These are phyloP conservation scores for Stylonectria norvegica DNA, from an alignment of 2,329 filamentous ascomycete genomes.

Conservation along the genomic window DNA sequence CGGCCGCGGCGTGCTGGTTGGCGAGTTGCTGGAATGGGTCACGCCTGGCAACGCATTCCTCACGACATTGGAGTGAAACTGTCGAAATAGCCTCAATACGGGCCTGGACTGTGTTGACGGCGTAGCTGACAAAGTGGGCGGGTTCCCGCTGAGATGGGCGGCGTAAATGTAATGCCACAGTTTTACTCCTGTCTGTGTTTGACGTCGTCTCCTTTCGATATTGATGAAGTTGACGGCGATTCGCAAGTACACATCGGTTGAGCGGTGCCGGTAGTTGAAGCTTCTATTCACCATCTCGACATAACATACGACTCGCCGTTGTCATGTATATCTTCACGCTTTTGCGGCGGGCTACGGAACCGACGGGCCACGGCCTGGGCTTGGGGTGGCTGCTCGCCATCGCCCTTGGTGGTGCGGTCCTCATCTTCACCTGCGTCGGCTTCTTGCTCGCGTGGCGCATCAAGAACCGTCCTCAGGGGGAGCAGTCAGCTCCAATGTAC, in stretches of 20 bases:
- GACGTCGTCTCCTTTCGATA: no score
- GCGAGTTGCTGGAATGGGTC: slow-evolving; percentile 34
- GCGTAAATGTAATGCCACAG: no score
- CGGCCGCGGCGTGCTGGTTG: slow-evolving; percentile 14
- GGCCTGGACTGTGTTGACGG: slow-evolving; percentile 7
- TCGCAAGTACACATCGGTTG: no score
- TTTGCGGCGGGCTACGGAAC: slow-evolving; percentile 8
- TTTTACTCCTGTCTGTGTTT: no score
- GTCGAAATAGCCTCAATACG: slow-evolving; percentile 26
- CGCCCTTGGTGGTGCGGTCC: slow-evolving; percentile 44
- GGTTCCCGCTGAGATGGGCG: slow-evolving; percentile 7
- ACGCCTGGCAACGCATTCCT: slow-evolving; percentile 41
- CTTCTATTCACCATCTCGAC: slow-evolving; percentile 2
- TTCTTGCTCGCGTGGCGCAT: slow-evolving; percentile 41
- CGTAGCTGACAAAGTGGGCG: slow-evolving; percentile 21
- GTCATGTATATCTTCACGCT: slow-evolving; percentile 10
- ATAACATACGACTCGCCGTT: no score
- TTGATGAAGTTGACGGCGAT: no score
- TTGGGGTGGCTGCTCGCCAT: slow-evolving; percentile 44
- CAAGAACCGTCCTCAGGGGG: slow-evolving; percentile 19
- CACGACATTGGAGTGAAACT: slow-evolving; percentile 28
- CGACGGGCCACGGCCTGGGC: slow-evolving; percentile 23
- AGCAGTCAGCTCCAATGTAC: slow-evolving; percentile 26
- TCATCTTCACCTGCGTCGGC: slow-evolving; percentile 43
- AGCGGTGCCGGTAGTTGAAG: slow-evolving; percentile 10